A percentile compares a stretch with the other conserved stretches of the same genome.
phyloP scores from a whole-genome alignment of 345 rosid genomes.

The Camelina hispida region DNA sequence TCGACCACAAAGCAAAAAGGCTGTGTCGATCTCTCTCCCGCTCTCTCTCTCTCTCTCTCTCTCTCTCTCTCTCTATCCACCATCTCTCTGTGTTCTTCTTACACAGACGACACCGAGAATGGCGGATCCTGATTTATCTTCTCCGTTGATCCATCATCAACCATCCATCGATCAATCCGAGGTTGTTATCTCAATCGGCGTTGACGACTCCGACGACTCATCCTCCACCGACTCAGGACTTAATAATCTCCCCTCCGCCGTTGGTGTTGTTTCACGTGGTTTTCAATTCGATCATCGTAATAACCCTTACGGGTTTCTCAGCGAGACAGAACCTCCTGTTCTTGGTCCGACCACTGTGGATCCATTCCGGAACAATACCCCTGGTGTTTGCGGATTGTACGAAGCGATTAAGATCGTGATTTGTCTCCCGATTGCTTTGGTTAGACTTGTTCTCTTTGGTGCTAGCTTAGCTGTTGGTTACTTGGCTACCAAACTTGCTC shows the following conservation, averaged over 20 bases:
- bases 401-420: conserved; percentile 71
- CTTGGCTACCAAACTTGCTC: conserved; percentile 74
- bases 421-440: conserved; percentile 71
- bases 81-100: conserved; percentile 30
- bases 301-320: conserved; percentile 70
- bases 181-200: conserved; percentile 54
- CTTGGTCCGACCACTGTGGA: conserved; percentile 60
- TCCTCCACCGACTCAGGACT: conserved; percentile 7
- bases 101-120: conserved; percentile 44
- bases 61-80: background rate
- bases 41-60: conserved; percentile 35
- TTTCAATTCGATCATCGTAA: conserved; percentile 37
- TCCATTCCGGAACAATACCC: conserved; percentile 77
- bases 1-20: conserved; percentile 40
- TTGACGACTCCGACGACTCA: conserved; percentile 24
- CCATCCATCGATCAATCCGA: conserved; percentile 50
- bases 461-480: conserved; percentile 65
- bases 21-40: conserved; percentile 40
- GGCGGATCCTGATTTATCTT: conserved; percentile 60
- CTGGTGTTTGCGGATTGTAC: conserved; percentile 61
- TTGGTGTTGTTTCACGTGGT: conserved; percentile 26
- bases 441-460: conserved; percentile 71
- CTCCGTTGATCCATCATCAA: conserved; percentile 59
- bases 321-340: conserved; percentile 55
- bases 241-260: conserved; percentile 17